phyloP scores from a whole-genome alignment of 164 flowering plant genomes.

The Vitis labrusca region DNA sequence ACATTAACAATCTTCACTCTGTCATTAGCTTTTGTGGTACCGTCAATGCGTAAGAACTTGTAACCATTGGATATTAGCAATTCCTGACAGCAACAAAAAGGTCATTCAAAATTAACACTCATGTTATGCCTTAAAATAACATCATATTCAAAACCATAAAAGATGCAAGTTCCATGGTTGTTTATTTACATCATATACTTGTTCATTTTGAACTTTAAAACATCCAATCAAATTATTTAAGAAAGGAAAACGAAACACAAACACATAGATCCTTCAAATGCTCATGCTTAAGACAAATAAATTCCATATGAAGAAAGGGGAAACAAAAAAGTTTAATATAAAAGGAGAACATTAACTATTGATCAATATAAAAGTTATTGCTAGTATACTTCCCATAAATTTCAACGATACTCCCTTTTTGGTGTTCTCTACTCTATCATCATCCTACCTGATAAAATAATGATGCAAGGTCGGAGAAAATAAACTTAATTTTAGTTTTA shows the following conservation, averaged over 20 bases:
- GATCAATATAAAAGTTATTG: too few relatives aligned
- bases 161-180: background rate
- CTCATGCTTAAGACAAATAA: background rate
- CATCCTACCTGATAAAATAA: too few relatives aligned
- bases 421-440: too few relatives aligned
- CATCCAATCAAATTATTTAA: background rate
- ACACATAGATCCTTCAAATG: background rate
- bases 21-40: constrained; percentile 85
- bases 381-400: too few relatives aligned
- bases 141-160: background rate
- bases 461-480: too few relatives aligned
- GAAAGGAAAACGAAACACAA: background rate
- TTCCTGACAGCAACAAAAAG: constrained; percentile 42
- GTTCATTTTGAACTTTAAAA: too few relatives aligned
- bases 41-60: constrained; percentile 80
- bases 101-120: background rate
- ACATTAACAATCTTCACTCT: constrained; percentile 81
- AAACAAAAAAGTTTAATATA: too few relatives aligned
- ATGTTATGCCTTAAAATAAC: background rate
- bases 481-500: too few relatives aligned
- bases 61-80: constrained; percentile 57
- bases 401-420: too few relatives aligned
- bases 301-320: too few relatives aligned
- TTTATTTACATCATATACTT: background rate
- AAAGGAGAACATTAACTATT: too few relatives aligned